Conservation (phyloP, 2,329 filamentous ascomycete genomes). For the Hypoxylon sp. region DNA sequence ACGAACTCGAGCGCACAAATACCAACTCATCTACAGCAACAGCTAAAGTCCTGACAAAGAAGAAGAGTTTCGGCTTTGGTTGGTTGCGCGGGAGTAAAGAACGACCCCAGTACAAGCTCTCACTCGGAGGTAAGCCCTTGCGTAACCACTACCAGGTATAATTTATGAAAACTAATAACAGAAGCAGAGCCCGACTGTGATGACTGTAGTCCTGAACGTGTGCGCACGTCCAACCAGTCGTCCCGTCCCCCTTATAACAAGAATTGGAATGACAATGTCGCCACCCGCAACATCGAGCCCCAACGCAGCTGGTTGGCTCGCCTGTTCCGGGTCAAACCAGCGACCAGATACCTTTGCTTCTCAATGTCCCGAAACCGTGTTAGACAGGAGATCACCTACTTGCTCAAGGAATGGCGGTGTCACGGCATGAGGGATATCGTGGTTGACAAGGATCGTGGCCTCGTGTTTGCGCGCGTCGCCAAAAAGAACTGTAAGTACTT, state of each 20-base stretch:
- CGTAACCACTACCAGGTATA: neutral
- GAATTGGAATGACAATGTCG: slow-evolving; percentile 46
- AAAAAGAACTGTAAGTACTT: slow-evolving; percentile 79
- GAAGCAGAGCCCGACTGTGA: slow-evolving; percentile 54
- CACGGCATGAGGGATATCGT: slow-evolving; percentile 86
- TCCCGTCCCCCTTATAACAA: slow-evolving; percentile 38
- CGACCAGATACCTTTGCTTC: slow-evolving; percentile 81
- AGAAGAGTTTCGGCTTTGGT: slow-evolving; percentile 65
- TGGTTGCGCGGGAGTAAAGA: slow-evolving; percentile 68
- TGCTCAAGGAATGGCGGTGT: slow-evolving; percentile 84
- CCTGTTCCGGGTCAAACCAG: slow-evolving; percentile 90
- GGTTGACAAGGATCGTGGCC: slow-evolving; percentile 82
- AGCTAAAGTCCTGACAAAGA: slow-evolving; percentile 57
- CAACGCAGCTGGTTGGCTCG: slow-evolving; percentile 91
- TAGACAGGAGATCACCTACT: slow-evolving; percentile 80
- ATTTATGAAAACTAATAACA: slow-evolving; percentile 36
- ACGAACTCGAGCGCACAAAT: slow-evolving; percentile 43
- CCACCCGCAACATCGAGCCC: slow-evolving; percentile 70
- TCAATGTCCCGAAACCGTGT: slow-evolving; percentile 78
- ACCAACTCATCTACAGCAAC: slow-evolving; percentile 46
- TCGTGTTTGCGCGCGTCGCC: slow-evolving; percentile 83
- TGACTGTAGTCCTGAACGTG: slow-evolving; percentile 50
- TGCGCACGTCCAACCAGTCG: slow-evolving; percentile 44
- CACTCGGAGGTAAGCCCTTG: slow-evolving; percentile 60
- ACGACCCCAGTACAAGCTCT: slow-evolving; percentile 59